Percentiles rank a stretch among this genome's conserved stretches.
Evolutionary conservation across 2,329 filamentous ascomycete species (phyloP).

Genomic region (Ophiocordyceps sinensis): DNA sequence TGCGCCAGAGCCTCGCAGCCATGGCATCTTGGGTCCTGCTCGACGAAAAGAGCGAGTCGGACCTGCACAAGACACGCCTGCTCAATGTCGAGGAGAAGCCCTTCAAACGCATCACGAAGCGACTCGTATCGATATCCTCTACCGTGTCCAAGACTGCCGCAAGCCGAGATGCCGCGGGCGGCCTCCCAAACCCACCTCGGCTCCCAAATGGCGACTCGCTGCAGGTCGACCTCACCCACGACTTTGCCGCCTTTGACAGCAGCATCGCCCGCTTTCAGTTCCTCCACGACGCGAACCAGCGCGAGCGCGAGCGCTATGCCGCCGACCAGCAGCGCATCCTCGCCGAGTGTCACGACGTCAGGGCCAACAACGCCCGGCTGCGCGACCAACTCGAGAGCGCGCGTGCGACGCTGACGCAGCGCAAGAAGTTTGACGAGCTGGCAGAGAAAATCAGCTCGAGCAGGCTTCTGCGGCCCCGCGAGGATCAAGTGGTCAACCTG

Average conservation of each 20-base stretch:
- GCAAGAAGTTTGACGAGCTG: conserved; percentile 77
- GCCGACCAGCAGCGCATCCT: conserved; percentile 68
- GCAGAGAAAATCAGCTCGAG: conserved; percentile 79
- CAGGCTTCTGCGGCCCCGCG: conserved; percentile 63
- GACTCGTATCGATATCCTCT: conserved; percentile 55
- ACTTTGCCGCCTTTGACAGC: conserved; percentile 79
- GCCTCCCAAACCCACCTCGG: not conserved
- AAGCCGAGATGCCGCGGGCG: conserved; percentile 4
- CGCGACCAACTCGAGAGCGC: conserved; percentile 64
- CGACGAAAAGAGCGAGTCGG: conserved; percentile 63
- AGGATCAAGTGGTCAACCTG: conserved; percentile 66
- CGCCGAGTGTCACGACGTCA: conserved; percentile 62
- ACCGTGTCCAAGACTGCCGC: conserved; percentile 29
- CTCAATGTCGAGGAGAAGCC: conserved; percentile 85
- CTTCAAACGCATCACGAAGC: conserved; percentile 77
- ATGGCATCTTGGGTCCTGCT: conserved; percentile 49
- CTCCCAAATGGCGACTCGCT: conserved; percentile 34
- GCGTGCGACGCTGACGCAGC: conserved; percentile 57
- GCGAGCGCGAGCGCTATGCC: conserved; percentile 72
- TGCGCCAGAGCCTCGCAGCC: not conserved
- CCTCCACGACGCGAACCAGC: conserved; percentile 66
- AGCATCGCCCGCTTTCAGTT: conserved; percentile 81
- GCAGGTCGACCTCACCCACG: conserved; percentile 70
- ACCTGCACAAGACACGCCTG: conserved; percentile 76
- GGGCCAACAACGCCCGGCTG: conserved; percentile 58